A percentile compares a stretch with the other conserved stretches of the same genome.
Conservation (phyloP, 345 rosid species). For the Gossypium turneri region DNA sequence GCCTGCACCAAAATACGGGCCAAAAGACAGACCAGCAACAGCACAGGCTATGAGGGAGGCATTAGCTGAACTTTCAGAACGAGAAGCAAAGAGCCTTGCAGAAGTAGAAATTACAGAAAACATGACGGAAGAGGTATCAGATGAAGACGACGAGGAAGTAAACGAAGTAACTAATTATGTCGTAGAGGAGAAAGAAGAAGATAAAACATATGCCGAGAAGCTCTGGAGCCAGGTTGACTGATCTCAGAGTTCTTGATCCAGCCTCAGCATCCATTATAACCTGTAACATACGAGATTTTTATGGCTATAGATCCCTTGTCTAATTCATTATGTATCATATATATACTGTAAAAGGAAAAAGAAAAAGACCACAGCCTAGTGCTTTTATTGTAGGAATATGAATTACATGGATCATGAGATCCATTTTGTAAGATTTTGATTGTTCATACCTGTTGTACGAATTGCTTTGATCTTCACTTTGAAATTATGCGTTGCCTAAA, state of each 20-base stretch:
- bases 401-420: background rate
- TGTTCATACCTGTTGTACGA: background rate
- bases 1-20: slow-evolving; percentile 73
- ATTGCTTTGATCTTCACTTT: background rate
- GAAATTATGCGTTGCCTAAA: slow-evolving; percentile 23
- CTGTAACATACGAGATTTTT: background rate
- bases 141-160: slow-evolving; percentile 53
- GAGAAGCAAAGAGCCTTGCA: slow-evolving; percentile 28
- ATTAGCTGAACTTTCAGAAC: slow-evolving; percentile 34
- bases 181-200: slow-evolving; percentile 70
- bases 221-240: slow-evolving; percentile 74
- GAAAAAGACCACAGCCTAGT: background rate
- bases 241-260: slow-evolving; percentile 41
- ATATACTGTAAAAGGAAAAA: background rate
- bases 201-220: slow-evolving; percentile 60
- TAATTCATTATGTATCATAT: background rate
- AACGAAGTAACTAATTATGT: slow-evolving; percentile 34
- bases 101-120: slow-evolving; percentile 42
- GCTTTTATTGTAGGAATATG: background rate
- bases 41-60: slow-evolving; percentile 69
- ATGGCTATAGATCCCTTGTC: background rate
- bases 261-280: background rate
- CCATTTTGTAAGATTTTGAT: background rate
- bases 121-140: slow-evolving; percentile 43
- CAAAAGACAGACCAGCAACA: slow-evolving; percentile 75